phyloP scores from a whole-genome alignment of 1,284 basidiomycete genomes.

The Naganishia sp. region DNA sequence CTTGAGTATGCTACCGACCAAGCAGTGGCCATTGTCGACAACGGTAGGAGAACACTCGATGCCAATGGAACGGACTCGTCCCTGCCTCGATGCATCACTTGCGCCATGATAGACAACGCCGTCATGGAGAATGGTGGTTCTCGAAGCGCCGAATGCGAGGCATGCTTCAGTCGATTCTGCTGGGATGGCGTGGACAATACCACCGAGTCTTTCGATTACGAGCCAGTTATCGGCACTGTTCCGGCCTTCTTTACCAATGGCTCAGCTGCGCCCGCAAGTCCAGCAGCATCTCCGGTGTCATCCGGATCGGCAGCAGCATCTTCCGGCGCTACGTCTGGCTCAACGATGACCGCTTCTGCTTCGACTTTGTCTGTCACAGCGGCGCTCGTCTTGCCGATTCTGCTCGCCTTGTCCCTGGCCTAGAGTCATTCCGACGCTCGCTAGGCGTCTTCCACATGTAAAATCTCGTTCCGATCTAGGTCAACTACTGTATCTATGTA shows the following conservation, averaged over 20 bases:
- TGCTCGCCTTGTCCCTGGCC: too few species aligned
- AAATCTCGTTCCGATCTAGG: background rate
- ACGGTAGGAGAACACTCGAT: conserved; percentile 45
- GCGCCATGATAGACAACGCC: conserved; percentile 54
- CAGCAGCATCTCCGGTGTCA: background rate
- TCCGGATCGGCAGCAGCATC: conserved; percentile 3
- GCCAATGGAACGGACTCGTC: conserved; percentile 48
- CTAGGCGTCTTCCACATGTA: background rate
- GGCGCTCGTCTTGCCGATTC: background rate
- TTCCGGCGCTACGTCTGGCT: conserved; percentile 4
- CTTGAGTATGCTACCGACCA: conserved; percentile 52
- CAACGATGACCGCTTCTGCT: background rate
- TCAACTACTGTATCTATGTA: conserved; percentile 5
- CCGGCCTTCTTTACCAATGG: conserved; percentile 39
- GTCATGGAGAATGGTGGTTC: conserved; percentile 42
- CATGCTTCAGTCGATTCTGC: conserved; percentile 53
- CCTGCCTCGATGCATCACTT: conserved; percentile 55
- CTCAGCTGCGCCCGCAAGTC: conserved; percentile 3
- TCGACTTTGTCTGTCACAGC: background rate
- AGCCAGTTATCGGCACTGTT: conserved; percentile 40
- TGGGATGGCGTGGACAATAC: conserved; percentile 48
- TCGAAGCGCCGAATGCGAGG: conserved; percentile 46
- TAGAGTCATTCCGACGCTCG: background rate
- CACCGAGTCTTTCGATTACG: conserved; percentile 36
- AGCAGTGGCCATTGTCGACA: conserved; percentile 44